Base-by-base conservation (phyloP, 768 basidiomycete species). In the Amanita muscaria region DNA sequence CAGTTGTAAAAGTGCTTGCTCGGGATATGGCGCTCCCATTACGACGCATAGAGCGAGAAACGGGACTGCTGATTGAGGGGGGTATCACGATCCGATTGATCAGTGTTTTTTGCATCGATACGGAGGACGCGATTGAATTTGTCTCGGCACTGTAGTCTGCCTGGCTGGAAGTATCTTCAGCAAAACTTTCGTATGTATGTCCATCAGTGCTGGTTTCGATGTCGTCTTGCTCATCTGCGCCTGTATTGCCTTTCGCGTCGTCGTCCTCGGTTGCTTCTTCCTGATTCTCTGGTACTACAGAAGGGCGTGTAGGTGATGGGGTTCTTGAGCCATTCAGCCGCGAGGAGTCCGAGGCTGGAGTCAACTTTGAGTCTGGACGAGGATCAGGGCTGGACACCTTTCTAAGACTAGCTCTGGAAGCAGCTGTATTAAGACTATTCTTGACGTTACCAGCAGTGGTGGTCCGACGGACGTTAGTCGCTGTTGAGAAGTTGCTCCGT, bases 351-450 rank as follows among this genome's bases (percentile, higher is more conserved):
- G 82, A 82, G 2, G 80, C 82, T 7, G 86, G 66, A 54, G 40
- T 42, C 14, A 42, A 32, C 29, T 87, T 86, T 4, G 83, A 86
- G 51, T 88, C 85, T 2, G 84, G 84, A 14, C 79, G 60, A 24
- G 67, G 64, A 47, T 67, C 66, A 54, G 52, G 38, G 52, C 53
- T 14, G 46, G 54, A 27, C 18, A 41, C 27, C 48, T 54, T 36
- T 49, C 51, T 23, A 50, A 57, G 14, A 44, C 22, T 36, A 10
- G 42, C 42, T 36, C 42, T 23, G 5, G 42, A 34, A 36, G 34
- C 21, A 32, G 27, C 42, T 19, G 34, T 35, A 35, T 35, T 34
- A 34, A 44, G 42, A 12, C 22, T 36, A 10, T 35, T 44, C 34
- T 36, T 44, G 3, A 44, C 42, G 24, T 44, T 44, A n/a, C 42